These are phyloP conservation scores for Pseudozyma hubeiensis DNA, from an alignment of 1,284 basidiomycete species.

Conservation along the genomic window DNA sequence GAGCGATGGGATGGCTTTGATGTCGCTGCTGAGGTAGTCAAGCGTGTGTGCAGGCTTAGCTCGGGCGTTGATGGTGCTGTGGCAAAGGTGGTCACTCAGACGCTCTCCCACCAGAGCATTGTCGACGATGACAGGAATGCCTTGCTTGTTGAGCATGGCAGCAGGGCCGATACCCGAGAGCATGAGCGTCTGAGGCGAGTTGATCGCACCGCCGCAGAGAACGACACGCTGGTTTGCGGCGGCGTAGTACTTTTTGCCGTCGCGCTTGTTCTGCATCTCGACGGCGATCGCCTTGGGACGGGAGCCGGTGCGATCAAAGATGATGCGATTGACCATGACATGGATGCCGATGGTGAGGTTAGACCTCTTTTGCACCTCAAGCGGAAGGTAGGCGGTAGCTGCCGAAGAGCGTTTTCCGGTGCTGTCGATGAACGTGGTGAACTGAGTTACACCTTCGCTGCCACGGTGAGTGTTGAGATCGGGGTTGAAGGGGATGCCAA, in stretches of 20 bases:
- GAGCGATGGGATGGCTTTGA: conserved; percentile 31
- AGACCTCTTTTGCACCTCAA: conserved; percentile 46
- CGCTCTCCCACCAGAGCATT: conserved; percentile 54
- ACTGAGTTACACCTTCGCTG: conserved; percentile 49
- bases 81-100: conserved; percentile 61
- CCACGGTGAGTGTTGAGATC: conserved; percentile 55
- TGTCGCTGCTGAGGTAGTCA: conserved; percentile 42
- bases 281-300: conserved; percentile 53
- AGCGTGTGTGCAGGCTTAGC: conserved; percentile 45
- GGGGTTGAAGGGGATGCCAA: conserved; percentile 50
- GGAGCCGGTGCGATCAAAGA: conserved; percentile 47
- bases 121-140: conserved; percentile 46
- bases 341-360: conserved; percentile 58
- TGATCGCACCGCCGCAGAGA: conserved; percentile 67
- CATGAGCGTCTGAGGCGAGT: conserved; percentile 75
- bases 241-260: conserved; percentile 44
- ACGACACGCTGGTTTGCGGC: conserved; percentile 71
- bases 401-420: conserved; percentile 52
- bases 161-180: conserved; percentile 76
- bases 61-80: conserved; percentile 22
- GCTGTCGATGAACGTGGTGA: conserved; percentile 57
- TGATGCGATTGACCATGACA: conserved; percentile 49
- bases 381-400: conserved; percentile 54
- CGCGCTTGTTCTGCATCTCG: conserved; percentile 49
- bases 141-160: conserved; percentile 39